A percentile compares a stretch with the other conserved stretches of the same genome.
Evolutionary conservation across 768 basidiomycete species (phyloP).

Genomic region (Pulveroboletus sp.): DNA sequence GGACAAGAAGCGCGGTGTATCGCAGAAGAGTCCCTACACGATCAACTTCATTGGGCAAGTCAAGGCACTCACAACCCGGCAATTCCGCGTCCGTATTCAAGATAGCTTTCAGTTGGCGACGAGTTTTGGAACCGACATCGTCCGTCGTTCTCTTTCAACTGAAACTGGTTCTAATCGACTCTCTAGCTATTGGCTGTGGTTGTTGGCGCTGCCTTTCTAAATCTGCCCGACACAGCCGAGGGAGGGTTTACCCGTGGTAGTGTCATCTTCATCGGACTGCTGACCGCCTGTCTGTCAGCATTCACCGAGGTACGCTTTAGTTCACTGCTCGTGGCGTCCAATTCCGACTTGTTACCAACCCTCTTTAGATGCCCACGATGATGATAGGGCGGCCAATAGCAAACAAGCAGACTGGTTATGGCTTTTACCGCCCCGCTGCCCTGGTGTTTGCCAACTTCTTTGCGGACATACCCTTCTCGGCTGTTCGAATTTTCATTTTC

Average conservation of each 20-base stretch:
- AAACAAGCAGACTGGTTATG: conserved; percentile 60
- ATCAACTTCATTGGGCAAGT: conserved; percentile 75
- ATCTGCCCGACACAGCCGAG: conserved; percentile 63
- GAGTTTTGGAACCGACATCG: conserved; percentile 56
- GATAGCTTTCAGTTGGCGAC: conserved; percentile 76
- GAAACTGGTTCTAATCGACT: not conserved
- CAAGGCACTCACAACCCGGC: conserved; percentile 59
- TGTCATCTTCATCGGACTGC: conserved; percentile 67
- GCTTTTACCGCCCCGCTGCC: conserved; percentile 64
- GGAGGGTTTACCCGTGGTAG: conserved; percentile 88
- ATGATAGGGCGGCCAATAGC: conserved; percentile 79
- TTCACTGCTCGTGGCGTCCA: not conserved
- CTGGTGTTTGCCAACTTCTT: conserved; percentile 62
- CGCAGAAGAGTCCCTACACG: conserved; percentile 77
- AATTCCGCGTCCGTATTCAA: conserved; percentile 71
- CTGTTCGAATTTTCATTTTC: conserved; percentile 52
- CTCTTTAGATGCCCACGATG: conserved; percentile 57
- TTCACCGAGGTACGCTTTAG: conserved; percentile 55
- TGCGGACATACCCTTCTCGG: conserved; percentile 67
- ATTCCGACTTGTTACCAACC: not conserved
- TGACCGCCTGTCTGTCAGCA: conserved; percentile 66
- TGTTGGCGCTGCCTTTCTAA: conserved; percentile 70
- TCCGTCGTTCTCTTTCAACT: conserved; percentile 31
- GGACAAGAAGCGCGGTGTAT: conserved; percentile 76
- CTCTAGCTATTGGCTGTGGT: conserved; percentile 40